phyloP scores from a whole-genome alignment of 768 basidiomycete species.

The Pholiota conissans region DNA sequence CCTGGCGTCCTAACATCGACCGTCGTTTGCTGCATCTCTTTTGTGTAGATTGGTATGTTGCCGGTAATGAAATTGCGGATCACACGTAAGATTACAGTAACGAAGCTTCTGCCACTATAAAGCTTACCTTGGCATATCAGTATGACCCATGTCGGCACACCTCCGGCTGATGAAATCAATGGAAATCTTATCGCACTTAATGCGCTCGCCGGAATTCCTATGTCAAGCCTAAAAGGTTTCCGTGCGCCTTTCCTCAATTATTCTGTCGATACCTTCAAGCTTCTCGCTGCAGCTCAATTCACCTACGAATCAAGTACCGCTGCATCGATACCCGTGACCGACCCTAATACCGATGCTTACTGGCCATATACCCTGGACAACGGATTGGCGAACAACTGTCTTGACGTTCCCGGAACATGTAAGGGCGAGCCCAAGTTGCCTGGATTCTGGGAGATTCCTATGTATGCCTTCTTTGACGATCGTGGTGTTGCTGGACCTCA shows the following conservation, averaged over 20 bases:
- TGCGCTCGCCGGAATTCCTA: constrained; percentile 74
- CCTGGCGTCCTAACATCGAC: background rate
- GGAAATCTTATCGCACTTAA: constrained; percentile 81
- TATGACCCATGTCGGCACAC: constrained; percentile 76
- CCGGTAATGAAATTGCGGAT: constrained; percentile 82
- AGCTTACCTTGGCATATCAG: constrained; percentile 31
- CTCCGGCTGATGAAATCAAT: constrained; percentile 64
- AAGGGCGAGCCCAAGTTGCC: constrained; percentile 70
- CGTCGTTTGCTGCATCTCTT: background rate
- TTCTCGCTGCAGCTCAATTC: constrained; percentile 56
- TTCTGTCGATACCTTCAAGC: constrained; percentile 57
- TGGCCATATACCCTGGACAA: constrained; percentile 86
- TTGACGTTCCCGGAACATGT: constrained; percentile 54
- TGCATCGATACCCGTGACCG: constrained; percentile 65
- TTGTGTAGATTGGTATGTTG: constrained; percentile 68
- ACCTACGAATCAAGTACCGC: constrained; percentile 70
- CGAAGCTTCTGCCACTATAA: background rate
- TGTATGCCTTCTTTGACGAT: constrained; percentile 76
- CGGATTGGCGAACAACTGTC: constrained; percentile 79
- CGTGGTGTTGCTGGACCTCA: constrained; percentile 56
- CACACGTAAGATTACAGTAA: constrained; percentile 53
- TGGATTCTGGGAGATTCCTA: constrained; percentile 84
- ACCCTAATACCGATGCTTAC: constrained; percentile 67
- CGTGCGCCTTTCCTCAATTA: constrained; percentile 77
- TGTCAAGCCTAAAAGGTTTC: constrained; percentile 66